A percentile compares a stretch with the other conserved stretches of the same genome.
Conservation (phyloP, 306 rosid genomes). For the Fagus crenata region DNA sequence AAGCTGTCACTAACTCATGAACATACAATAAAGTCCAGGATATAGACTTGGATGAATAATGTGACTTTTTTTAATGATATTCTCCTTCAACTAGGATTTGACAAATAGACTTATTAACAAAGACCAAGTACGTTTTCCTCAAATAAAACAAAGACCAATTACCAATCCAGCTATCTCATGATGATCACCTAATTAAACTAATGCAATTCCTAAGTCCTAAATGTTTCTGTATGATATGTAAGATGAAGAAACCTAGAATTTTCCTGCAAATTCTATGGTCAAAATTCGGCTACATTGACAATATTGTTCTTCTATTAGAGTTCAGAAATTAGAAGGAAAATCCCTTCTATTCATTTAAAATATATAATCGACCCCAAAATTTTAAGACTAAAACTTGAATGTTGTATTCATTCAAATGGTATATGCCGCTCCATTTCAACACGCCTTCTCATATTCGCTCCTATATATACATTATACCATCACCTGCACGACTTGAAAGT, state of each 20-base stretch:
- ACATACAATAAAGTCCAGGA: not conserved
- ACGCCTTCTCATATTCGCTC: not conserved
- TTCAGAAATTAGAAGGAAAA: too few species aligned
- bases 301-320: too few species aligned
- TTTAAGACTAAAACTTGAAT: too few species aligned
- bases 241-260: not conserved
- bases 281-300: too few species aligned
- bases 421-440: not conserved
- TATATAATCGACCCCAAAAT: too few species aligned
- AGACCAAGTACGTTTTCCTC: not conserved
- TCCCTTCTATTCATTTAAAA: too few species aligned
- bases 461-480: too few species aligned
- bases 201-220: not conserved
- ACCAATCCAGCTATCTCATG: not conserved
- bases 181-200: not conserved
- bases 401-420: not conserved
- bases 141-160: not conserved
- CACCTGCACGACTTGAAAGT: too few species aligned
- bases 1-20: not conserved
- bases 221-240: not conserved
- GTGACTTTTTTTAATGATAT: not conserved
- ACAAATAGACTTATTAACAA: not conserved
- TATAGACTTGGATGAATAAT: not conserved
- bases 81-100: not conserved
- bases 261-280: not conserved